Evolutionary conservation across 176 grass and related monocot genomes (phyloP).

Genomic region (Triticum urartu): DNA sequence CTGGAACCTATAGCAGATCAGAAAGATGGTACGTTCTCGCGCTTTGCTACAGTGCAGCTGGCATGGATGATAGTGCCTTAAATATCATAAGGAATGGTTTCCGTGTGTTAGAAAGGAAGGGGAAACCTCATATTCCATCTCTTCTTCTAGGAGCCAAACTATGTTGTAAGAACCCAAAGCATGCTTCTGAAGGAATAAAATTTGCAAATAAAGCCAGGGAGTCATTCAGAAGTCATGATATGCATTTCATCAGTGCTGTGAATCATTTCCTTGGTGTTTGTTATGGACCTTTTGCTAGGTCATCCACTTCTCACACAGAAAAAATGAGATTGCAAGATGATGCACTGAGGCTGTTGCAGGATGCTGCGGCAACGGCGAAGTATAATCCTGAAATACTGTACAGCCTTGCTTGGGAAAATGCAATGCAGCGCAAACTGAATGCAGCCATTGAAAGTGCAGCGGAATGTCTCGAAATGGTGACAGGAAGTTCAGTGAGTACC

Average conservation of each 20-base stretch:
- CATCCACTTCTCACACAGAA: slow-evolving; percentile 58
- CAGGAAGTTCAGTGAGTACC: slow-evolving; percentile 70
- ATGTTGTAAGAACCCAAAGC: slow-evolving; percentile 68
- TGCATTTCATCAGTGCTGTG: slow-evolving; percentile 65
- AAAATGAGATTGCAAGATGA: slow-evolving; percentile 68
- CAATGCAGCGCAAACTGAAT: slow-evolving; percentile 84
- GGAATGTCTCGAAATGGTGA: slow-evolving; percentile 75
- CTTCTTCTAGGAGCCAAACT: slow-evolving; percentile 93
- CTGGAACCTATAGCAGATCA: slow-evolving; percentile 73
- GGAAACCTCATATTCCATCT: slow-evolving; percentile 79
- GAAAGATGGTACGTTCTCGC: slow-evolving; percentile 97
- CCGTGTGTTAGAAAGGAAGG: slow-evolving; percentile 65
- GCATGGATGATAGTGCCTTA: slow-evolving; percentile 81
- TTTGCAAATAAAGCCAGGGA: slow-evolving; percentile 71
- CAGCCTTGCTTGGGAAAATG: slow-evolving; percentile 86
- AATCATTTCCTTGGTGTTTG: slow-evolving; percentile 86
- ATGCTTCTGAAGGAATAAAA: slow-evolving; percentile 80
- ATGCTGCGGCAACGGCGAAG: slow-evolving; percentile 52
- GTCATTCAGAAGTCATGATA: slow-evolving; percentile 51
- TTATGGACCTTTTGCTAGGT: slow-evolving; percentile 74
- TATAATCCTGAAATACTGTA: slow-evolving; percentile 78
- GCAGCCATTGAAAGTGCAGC: slow-evolving; percentile 69
- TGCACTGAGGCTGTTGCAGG: slow-evolving; percentile 55
- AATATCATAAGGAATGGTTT: slow-evolving; percentile 77
- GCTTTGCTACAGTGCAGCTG: slow-evolving; percentile 76